Base-by-base conservation (phyloP, 371 early-diverging fungal species). In the Mortierella sp. region DNA sequence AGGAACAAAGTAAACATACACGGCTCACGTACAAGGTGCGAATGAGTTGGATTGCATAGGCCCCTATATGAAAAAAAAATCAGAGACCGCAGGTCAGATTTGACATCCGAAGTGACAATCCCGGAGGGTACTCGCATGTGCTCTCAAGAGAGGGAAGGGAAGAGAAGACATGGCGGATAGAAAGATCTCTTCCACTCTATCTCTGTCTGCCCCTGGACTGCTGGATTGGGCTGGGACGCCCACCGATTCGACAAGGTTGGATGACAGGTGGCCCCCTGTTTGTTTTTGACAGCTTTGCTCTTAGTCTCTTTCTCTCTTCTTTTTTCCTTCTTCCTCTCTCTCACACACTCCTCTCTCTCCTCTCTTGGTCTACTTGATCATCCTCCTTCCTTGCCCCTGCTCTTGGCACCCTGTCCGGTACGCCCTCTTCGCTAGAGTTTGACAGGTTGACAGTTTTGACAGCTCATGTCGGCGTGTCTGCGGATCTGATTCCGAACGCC, bases 81-180 rank as follows among this genome's bases (percentile, higher is more conserved):
- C 23, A 30, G 19, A 53, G 23, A 18, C 12, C 53, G 26, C 60
- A 67, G 43, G 19, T 26, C 51, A 21, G n/a, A 25, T 70, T 70
- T 70, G 71, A 70, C 71, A 56, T 26, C 51, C 12, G n/a, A 25
- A 64, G 60, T 70, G 71, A 70, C 71, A 56, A n/a, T 50, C 72
- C 72, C 60, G 60, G 56, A 66, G 19, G 72, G 72, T 72, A 65
- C 72, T 66, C 72, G n/a, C 37, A 37, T 37, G 37, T n/a, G n/a
- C n/a, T n/a, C n/a, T n/a, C n/a, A n/a, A n/a, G n/a, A n/a, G n/a
- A n/a, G n/a, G n/a, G n/a, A n/a, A n/a, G n/a, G n/a, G n/a, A n/a
- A n/a, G n/a, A n/a, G n/a, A n/a, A n/a, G n/a, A n/a, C n/a, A n/a
- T n/a, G n/a, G n/a, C n/a, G n/a, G n/a, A n/a, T n/a, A n/a, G n/a